Percentiles rank a stretch among this genome's conserved stretches.
Conservation (phyloP, 306 rosid species). For the Albizia julibrissin region DNA sequence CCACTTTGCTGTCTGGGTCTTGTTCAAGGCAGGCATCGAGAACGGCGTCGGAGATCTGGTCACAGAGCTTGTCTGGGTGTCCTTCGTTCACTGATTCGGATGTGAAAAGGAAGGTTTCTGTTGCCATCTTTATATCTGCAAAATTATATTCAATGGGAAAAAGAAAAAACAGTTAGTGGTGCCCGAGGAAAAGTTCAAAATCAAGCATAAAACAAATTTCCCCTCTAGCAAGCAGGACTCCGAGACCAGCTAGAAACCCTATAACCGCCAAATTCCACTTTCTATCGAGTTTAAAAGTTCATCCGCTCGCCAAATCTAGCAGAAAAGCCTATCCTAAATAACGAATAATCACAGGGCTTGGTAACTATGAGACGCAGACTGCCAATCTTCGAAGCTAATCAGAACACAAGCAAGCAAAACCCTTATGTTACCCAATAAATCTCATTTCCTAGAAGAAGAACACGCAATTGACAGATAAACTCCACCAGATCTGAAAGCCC, state of each 20-base stretch:
- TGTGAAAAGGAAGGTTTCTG: constrained; percentile 51
- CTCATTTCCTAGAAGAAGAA: not conserved
- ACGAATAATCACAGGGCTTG: not conserved
- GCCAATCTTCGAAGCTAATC: not conserved
- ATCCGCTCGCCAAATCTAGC: constrained; percentile 1
- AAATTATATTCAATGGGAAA: not conserved
- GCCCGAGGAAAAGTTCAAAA: not conserved
- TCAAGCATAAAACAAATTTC: not conserved
- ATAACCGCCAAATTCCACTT: not conserved
- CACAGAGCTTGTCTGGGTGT: constrained; percentile 57
- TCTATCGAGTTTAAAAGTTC: not conserved
- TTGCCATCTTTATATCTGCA: constrained; percentile 34
- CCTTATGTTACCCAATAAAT: not conserved
- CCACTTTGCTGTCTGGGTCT: constrained; percentile 50
- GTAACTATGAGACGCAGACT: not conserved
- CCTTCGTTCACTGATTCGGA: constrained; percentile 59
- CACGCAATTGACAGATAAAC: not conserved
- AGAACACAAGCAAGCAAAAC: not conserved
- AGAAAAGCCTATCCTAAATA: not conserved
- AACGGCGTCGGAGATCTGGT: constrained; percentile 51
- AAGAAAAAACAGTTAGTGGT: not conserved
- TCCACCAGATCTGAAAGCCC: constrained; percentile 37
- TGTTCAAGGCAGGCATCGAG: constrained; percentile 50
- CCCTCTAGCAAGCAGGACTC: not conserved
- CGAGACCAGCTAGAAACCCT: not conserved